Evolutionary conservation across 73 alveolate genomes (phyloP).

Genomic region (Uronychia setigera): DNA sequence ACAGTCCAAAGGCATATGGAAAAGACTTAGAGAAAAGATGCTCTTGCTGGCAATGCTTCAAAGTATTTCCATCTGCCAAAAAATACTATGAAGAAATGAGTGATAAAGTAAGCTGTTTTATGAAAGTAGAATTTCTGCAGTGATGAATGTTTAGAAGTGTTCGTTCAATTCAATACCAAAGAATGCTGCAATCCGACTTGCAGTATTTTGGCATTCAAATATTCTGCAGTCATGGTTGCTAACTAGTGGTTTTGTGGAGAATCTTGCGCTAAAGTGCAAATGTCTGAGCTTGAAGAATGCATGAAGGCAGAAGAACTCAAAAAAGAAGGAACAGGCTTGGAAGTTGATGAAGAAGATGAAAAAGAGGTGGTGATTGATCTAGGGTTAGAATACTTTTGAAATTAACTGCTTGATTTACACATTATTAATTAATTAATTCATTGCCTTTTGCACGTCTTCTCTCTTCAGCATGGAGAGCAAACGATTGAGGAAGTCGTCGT

Average conservation of each 20-base stretch:
- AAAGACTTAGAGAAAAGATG: slow-evolving; percentile 17
- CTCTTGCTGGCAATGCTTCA: slow-evolving; percentile 66
- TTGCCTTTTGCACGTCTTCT: too few species aligned
- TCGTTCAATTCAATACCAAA: slow-evolving; percentile 20
- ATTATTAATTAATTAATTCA: too few species aligned
- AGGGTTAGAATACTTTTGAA: background rate
- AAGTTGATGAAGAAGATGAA: background rate
- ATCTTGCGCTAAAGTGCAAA: background rate
- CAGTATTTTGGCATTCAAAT: background rate
- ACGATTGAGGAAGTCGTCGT: too few species aligned
- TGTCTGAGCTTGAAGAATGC: background rate
- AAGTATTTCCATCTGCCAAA: slow-evolving; percentile 29
- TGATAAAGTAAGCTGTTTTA: slow-evolving; percentile 52
- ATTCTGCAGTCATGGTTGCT: background rate
- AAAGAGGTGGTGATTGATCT: background rate
- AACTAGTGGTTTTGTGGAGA: background rate
- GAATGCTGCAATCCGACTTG: background rate
- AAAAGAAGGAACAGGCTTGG: too few species aligned
- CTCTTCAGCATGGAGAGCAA: too few species aligned
- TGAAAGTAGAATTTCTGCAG: slow-evolving; percentile 56
- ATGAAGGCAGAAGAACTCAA: background rate
- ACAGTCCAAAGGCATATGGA: slow-evolving; percentile 2
- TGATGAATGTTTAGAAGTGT: slow-evolving; percentile 26
- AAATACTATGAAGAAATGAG: slow-evolving; percentile 25
- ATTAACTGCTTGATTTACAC: too few species aligned